Evolutionary conservation across 352 stramenopile species (phyloP), one percentile per base, ranked within the genome.

Genomic region (Ophiocytium majus): DNA sequence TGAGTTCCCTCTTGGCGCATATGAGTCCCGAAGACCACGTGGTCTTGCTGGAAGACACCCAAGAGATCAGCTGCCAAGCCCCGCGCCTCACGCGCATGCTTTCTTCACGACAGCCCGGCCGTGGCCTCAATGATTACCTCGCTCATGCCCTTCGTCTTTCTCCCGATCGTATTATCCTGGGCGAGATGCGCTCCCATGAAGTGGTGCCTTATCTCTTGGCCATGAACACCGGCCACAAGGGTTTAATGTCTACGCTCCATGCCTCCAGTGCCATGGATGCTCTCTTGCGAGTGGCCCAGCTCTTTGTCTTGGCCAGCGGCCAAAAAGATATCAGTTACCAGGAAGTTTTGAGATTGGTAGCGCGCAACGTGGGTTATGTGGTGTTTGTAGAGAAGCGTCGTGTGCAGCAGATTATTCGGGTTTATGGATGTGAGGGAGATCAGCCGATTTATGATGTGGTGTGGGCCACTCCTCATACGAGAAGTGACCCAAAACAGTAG

Each of bases 181-280:
- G 57, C 28, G 57, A 71, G 28, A 71, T 71, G 57, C 57, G 57
- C 28, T 71, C 57, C 19, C 57, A 71, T 71, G 57, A 71, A 71
- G 57, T 71, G 23, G 57, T 71, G 57, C 57, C 57, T 71, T 71
- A 23, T 71, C 57, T 71, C 57, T 23, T 71, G 57, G 57, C 57
- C 19, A 71, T 71, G 57, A 71, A 71, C 28, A 71, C 57, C 57
- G 57, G 57, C 19, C 57, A 71, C 28, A 23, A 28, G 19, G 57
- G 57, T 71, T 28, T 71, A 23, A 71, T 71, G 57, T 23, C 19
- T 23, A 71, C 57, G 57, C 23, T 71, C 28, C 57, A 71, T 28
- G 23, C 57, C 23, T 71, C 57, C 19, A 71, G 57, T 28, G 57
- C 57, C 19, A 28, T 28, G 28, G 57, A 71, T 28, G 57, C 57